Evolutionary conservation across 73 alveolate genomes (phyloP), one percentile per base, ranked within the genome.

Genomic region (Blepharisma stoltei): DNA sequence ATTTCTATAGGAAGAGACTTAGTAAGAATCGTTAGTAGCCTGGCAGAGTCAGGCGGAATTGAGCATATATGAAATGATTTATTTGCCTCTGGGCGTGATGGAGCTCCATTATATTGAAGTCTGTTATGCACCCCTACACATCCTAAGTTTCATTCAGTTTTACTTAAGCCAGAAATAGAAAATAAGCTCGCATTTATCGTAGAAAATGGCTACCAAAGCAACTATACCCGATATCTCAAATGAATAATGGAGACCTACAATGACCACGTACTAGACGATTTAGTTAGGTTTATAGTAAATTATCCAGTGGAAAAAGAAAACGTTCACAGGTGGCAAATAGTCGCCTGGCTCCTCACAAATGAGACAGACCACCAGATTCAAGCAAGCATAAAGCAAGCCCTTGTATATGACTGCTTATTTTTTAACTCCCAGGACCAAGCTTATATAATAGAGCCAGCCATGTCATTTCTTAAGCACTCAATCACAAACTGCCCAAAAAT

Each of bases 21-120:
- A 38, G 37, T 60, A 14, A 14, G 73, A 47, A n/a, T 60, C 0
- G 46, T 60, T 20, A 60, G 73, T 2, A 25, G 18, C 5, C 11
- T 60, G 2, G 73, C 73, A 18, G 73, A 60, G 5, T n/a, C 46
- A 1, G 18, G 46, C 5, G 73, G 45, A 9, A 60, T 60, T 38
- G 73, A 60, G 11, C 46, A 60, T 8, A 60, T 60, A n/a, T 60
- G 73, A 38, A 60, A 60, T 25, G 73, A 60, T 38, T 25, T 60
- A 60, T 60, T 60, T 18, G 14, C 48, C 23, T n/a, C 14, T 20
- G 49, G n/a, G 2, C 14, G 46, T 1, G 73, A 60, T 2, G 73
- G 73, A 8, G 14, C 46, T 60, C 73, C 73, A 18, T 3, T 60
- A 14, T 60, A 60, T 25, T 60, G 73, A 38, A 14, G 46, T 14